Evolutionary conservation across 2,329 filamentous ascomycete species (phyloP).

Genomic region (Fusarium tuaranense): DNA sequence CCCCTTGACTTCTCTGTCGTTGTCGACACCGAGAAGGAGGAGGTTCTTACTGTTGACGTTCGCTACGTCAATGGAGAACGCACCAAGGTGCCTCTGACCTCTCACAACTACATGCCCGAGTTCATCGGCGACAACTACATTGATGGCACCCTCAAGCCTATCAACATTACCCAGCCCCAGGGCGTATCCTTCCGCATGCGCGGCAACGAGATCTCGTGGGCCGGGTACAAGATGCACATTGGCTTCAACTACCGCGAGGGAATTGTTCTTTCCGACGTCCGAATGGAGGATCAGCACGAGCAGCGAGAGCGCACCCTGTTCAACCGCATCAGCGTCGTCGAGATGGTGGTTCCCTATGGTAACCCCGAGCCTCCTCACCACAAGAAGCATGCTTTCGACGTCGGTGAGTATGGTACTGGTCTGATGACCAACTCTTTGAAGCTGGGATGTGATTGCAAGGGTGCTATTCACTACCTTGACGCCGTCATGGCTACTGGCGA

Average conservation of each 20-base stretch:
- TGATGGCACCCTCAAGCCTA: slow-evolving; percentile 51
- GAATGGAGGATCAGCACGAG: slow-evolving; percentile 66
- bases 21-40: slow-evolving; percentile 60
- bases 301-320: slow-evolving; percentile 66
- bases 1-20: slow-evolving; percentile 63
- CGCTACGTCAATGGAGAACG: slow-evolving; percentile 59
- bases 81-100: slow-evolving; percentile 56
- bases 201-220: slow-evolving; percentile 65
- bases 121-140: slow-evolving; percentile 51
- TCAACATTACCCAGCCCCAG: slow-evolving; percentile 55
- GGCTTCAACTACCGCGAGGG: slow-evolving; percentile 79
- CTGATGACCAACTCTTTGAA: slow-evolving; percentile 88
- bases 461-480: slow-evolving; percentile 91
- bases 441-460: slow-evolving; percentile 88
- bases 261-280: slow-evolving; percentile 75
- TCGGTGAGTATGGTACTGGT: slow-evolving; percentile 84
- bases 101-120: slow-evolving; percentile 54
- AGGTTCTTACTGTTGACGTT: slow-evolving; percentile 59
- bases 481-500: slow-evolving; percentile 86
- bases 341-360: slow-evolving; percentile 81
- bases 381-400: slow-evolving; percentile 83
- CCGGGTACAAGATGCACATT: slow-evolving; percentile 78
- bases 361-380: slow-evolving; percentile 85
- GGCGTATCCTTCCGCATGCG: slow-evolving; percentile 60
- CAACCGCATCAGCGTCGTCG: slow-evolving; percentile 74